Conservation (phyloP, 2,329 filamentous ascomycete species). For the Trichoderma breve region DNA sequence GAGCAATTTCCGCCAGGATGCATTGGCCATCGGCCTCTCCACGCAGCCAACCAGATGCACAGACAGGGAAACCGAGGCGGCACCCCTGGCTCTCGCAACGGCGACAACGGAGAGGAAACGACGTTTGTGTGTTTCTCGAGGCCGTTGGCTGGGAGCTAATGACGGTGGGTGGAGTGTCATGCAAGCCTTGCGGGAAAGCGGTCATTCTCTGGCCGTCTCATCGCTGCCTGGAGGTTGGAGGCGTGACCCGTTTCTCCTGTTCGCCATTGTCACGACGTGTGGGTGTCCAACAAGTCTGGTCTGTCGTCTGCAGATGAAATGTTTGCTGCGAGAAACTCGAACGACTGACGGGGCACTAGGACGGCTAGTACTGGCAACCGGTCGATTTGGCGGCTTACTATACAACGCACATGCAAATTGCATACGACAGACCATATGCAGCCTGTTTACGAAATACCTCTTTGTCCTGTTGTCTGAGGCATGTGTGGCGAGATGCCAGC, state of each 20-base stretch:
- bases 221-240: constrained; percentile 9
- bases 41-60: constrained; percentile 30
- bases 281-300: constrained; percentile 1
- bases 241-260: constrained; percentile 13
- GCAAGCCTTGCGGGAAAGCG: constrained; percentile 11
- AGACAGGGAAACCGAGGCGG: constrained; percentile 9
- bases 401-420: neutral
- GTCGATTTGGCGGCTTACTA: neutral
- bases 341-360: neutral
- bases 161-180: constrained; percentile 12
- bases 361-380: neutral
- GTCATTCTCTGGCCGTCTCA: constrained; percentile 9
- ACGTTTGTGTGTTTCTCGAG: constrained; percentile 15
- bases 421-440: neutral
- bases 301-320: neutral
- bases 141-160: neutral
- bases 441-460: neutral
- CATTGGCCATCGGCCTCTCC: constrained; percentile 28
- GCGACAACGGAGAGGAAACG: constrained; percentile 17
- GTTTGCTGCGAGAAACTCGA: constrained; percentile 10
- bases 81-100: constrained; percentile 17
- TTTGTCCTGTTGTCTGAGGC: neutral
- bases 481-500: constrained; percentile 8
- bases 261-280: constrained; percentile 12
- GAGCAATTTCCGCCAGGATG: constrained; percentile 26